Evolutionary conservation across 179 eudicot species (phyloP).

Genomic region (Gypsophila paniculata): DNA sequence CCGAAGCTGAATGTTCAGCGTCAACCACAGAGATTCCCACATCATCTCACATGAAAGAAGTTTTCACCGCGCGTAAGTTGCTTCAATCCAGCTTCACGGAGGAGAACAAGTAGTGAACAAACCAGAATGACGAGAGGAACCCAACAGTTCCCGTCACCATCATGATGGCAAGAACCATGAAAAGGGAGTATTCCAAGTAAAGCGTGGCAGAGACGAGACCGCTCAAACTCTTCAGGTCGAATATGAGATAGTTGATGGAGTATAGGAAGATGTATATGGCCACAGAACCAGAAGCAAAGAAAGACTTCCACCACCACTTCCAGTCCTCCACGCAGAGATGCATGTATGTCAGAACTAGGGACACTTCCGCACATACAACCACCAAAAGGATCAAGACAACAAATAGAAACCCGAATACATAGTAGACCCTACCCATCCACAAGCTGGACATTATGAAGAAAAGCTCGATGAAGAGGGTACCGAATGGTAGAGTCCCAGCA

Average conservation of each 20-base stretch:
- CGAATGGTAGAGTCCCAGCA: constrained; percentile 39
- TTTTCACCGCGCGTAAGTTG: too few relatives aligned
- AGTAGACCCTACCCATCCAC: constrained; percentile 45
- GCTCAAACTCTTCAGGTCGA: constrained; percentile 39
- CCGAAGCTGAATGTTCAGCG: too few relatives aligned
- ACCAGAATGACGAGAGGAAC: constrained; percentile 32
- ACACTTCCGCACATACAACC: constrained; percentile 39
- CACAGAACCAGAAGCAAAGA: constrained; percentile 42
- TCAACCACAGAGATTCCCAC: too few relatives aligned
- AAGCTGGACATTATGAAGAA: constrained; percentile 43
- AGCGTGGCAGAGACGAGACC: constrained; percentile 40
- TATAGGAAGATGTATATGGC: constrained; percentile 41
- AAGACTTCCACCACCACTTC: constrained; percentile 48
- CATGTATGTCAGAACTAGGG: constrained; percentile 39
- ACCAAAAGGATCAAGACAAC: constrained; percentile 35
- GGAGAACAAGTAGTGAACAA: constrained; percentile 36
- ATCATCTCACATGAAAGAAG: too few relatives aligned
- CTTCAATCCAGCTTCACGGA: constrained; percentile 38
- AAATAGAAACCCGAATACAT: constrained; percentile 38
- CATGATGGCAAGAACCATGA: constrained; percentile 36
- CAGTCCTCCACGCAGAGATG: constrained; percentile 40
- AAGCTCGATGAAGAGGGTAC: constrained; percentile 40
- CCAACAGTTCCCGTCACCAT: constrained; percentile 25
- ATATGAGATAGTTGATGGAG: constrained; percentile 39
- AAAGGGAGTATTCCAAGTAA: constrained; percentile 37